Evolutionary conservation across 805 yeast species (phyloP).

Genomic region (Kazachstania martiniae): DNA sequence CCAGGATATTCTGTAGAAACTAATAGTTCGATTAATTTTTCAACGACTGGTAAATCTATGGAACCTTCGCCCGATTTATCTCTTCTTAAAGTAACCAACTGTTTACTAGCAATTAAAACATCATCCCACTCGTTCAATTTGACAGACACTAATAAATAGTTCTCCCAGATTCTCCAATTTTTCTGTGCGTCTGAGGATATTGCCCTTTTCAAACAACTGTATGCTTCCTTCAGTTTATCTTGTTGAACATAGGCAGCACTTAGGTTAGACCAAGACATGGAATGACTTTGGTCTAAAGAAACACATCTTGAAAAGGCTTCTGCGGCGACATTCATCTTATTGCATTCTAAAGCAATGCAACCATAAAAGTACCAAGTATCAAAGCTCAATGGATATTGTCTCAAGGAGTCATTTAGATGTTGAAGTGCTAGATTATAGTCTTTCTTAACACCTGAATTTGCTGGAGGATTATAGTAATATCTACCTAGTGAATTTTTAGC

Average conservation of each 20-base stretch:
- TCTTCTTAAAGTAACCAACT: slow-evolving; percentile 46
- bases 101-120: slow-evolving; percentile 63
- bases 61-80: slow-evolving; percentile 50
- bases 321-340: slow-evolving; percentile 65
- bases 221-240: slow-evolving; percentile 65
- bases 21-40: slow-evolving; percentile 58
- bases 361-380: slow-evolving; percentile 92
- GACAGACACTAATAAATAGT: slow-evolving; percentile 71
- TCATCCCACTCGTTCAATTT: slow-evolving; percentile 83
- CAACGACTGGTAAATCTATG: slow-evolving; percentile 66
- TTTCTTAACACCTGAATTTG: slow-evolving; percentile 37
- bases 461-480: slow-evolving; percentile 59
- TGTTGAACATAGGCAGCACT: slow-evolving; percentile 64
- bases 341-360: slow-evolving; percentile 70
- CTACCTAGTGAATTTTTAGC: slow-evolving; percentile 79
- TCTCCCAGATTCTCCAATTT: slow-evolving; percentile 89
- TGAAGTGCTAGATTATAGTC: slow-evolving; percentile 44
- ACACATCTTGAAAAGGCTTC: slow-evolving; percentile 91
- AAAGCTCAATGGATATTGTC: slow-evolving; percentile 59
- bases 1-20: slow-evolving; percentile 40
- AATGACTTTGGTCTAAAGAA: slow-evolving; percentile 66
- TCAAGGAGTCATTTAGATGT: slow-evolving; percentile 66
- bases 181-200: slow-evolving; percentile 57
- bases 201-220: slow-evolving; percentile 75
- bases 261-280: slow-evolving; percentile 85